Conservation (phyloP, 2,329 filamentous ascomycete species). For the Didymella exigua region DNA sequence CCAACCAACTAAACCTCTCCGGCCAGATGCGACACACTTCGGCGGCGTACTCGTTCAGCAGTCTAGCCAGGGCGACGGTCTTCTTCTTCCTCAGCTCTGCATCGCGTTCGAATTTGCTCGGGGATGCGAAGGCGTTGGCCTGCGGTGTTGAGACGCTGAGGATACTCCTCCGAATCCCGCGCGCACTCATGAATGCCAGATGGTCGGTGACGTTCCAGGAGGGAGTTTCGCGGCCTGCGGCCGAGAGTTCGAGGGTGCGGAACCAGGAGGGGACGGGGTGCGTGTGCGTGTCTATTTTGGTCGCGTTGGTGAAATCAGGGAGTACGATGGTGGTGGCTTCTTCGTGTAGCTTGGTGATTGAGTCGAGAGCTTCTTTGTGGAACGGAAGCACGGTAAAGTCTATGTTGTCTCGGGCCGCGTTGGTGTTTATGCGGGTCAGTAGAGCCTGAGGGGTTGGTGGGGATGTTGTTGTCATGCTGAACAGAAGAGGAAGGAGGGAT, state of each 20-base stretch:
- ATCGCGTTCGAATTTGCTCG: conserved; percentile 10
- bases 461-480: conserved; percentile 8
- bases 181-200: conserved; percentile 40
- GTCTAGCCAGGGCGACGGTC: conserved; percentile 40
- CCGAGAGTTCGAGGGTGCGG: conserved; percentile 37
- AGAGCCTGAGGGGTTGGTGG: neutral
- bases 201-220: conserved; percentile 38
- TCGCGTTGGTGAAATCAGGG: conserved; percentile 25
- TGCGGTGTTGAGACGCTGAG: conserved; percentile 45
- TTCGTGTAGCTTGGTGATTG: conserved; percentile 32
- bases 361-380: conserved; percentile 33
- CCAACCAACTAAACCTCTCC: conserved; percentile 37
- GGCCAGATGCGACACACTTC: conserved; percentile 35
- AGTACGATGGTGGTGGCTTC: conserved; percentile 1
- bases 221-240: conserved; percentile 44
- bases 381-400: conserved; percentile 41
- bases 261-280: conserved; percentile 47
- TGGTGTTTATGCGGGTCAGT: conserved; percentile 19
- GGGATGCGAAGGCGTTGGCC: conserved; percentile 38
- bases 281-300: conserved; percentile 45
- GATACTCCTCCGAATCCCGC: conserved; percentile 37
- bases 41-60: conserved; percentile 44
- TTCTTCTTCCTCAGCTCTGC: conserved; percentile 20
- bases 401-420: conserved; percentile 28
- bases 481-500: neutral